Evolutionary conservation across 2,329 filamentous ascomycete genomes (phyloP), one percentile per base, ranked within the genome.

Genomic region (Aspergillus vadensis): DNA sequence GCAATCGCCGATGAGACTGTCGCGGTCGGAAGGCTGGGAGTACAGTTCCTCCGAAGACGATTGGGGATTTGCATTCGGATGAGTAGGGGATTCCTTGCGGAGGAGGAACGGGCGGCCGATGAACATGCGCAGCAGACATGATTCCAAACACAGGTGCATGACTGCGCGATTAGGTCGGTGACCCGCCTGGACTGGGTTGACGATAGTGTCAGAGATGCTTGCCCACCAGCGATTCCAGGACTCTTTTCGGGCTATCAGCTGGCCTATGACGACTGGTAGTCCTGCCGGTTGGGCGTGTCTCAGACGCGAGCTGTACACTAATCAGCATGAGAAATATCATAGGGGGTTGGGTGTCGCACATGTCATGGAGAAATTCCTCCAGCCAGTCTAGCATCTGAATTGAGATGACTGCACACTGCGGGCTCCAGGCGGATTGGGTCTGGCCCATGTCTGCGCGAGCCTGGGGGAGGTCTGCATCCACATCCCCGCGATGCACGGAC

Each of bases 51-150:
- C 32, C 1, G 32, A 38, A 14, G 2, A 41, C 7, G 14, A 5
- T 4, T 17, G 30, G 4, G 39, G 36, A 32, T 60, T 56, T 3
- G 58, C 54, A 39, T 10, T 27, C 25, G 32, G 25, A 9, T 27
- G 52, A 0, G 57, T 2, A 39, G 56, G 41, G 47, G 50, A 51
- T 63, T 30, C 47, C 15, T 50, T 30, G 8, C 47, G 47, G 32
- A 82, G 76, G 39, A 83, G 76, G 58, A 83, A 83, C 4, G 78
- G 77, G 5, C 81, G 76, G 7, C 81, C 81, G 47, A 80, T 73
- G 55, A 81, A 83, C 74, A 83, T 81, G 53, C 79, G 79, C 12
- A 81, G 71, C 39, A 82, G 72, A 61, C 79, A 80, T 61, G 81
- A 80, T 59, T 81, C 80, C 2, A 83, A 72, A 14, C 74, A 73